phyloP scores from a whole-genome alignment of 179 eudicot species.

The Heliamphora pulchella region DNA sequence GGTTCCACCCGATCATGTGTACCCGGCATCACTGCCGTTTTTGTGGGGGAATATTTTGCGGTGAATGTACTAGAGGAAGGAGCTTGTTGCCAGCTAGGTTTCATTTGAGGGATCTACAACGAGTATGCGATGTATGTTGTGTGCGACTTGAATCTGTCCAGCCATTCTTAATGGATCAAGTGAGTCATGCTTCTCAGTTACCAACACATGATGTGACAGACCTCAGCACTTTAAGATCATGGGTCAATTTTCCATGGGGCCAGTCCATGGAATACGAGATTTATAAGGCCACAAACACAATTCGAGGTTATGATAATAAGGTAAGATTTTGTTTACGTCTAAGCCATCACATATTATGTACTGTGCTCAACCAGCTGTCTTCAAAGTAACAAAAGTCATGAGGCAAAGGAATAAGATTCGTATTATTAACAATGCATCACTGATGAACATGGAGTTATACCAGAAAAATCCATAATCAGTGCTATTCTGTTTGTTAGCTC shows the following conservation, averaged over 20 bases:
- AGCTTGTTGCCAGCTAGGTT: slow-evolving; percentile 76
- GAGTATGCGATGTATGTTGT: slow-evolving; percentile 96
- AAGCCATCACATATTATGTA: background rate
- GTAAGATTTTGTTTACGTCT: slow-evolving; percentile 25
- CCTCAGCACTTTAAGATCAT: slow-evolving; percentile 85
- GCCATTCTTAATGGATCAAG: slow-evolving; percentile 75
- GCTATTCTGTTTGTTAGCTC: background rate
- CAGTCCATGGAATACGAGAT: slow-evolving; percentile 96
- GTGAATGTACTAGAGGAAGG: slow-evolving; percentile 81
- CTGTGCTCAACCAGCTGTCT: background rate
- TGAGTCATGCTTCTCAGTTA: slow-evolving; percentile 81
- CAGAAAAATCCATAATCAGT: background rate
- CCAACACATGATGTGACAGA: slow-evolving; percentile 90
- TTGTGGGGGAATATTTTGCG: slow-evolving; percentile 88
- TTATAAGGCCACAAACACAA: slow-evolving; percentile 79
- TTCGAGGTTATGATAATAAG: slow-evolving; percentile 54
- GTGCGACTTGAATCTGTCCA: slow-evolving; percentile 83
- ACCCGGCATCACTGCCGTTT: slow-evolving; percentile 91
- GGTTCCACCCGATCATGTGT: slow-evolving; percentile 88
- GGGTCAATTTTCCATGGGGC: slow-evolving; percentile 93
- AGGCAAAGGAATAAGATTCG: background rate
- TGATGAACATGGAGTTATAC: background rate
- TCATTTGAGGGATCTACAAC: slow-evolving; percentile 49
- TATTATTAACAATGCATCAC: background rate
- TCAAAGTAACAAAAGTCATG: background rate